A percentile compares a stretch with the other conserved stretches of the same genome.
phyloP scores from a whole-genome alignment of 169 alveolate genomes.

The Theileria parva region DNA sequence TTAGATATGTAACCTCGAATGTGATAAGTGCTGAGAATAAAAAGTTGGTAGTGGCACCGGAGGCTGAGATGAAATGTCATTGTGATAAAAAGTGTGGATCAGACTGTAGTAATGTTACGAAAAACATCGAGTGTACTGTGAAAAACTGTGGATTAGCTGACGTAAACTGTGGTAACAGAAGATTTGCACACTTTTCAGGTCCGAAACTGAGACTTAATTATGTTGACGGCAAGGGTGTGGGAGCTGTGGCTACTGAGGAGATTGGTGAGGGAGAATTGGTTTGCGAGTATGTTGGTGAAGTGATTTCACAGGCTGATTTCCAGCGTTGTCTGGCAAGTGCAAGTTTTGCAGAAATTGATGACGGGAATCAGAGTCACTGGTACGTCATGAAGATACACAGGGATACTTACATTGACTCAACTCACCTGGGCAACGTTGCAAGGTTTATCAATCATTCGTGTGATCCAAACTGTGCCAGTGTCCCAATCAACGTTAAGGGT shows the following conservation, averaged over 20 bases:
- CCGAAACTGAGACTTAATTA: constrained; percentile 38
- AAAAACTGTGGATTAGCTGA: constrained; percentile 42
- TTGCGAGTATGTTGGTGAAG: constrained; percentile 84
- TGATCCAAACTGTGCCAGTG: constrained; percentile 96
- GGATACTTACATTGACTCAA: constrained; percentile 93
- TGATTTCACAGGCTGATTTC: constrained; percentile 71
- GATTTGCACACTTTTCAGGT: constrained; percentile 27
- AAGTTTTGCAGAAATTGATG: constrained; percentile 74
- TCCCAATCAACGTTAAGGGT: constrained; percentile 93
- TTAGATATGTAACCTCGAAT: constrained; percentile 48
- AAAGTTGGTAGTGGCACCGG: constrained; percentile 26
- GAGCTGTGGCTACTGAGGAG: constrained; percentile 74
- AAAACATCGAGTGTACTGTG: constrained; percentile 45
- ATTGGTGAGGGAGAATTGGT: constrained; percentile 75
- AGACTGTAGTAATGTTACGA: constrained; percentile 23
- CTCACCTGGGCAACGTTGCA: constrained; percentile 93
- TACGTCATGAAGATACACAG: constrained; percentile 82
- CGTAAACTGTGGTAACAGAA: constrained; percentile 58
- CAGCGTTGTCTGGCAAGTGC: constrained; percentile 67
- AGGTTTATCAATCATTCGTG: constrained; percentile 97
- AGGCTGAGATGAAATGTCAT: constrained; percentile 23
- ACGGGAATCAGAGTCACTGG: constrained; percentile 81
- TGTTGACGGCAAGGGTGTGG: constrained; percentile 77
- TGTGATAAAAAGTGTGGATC: constrained; percentile 22
- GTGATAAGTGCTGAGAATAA: constrained; percentile 44